These are phyloP conservation scores for Lagerstroemia speciosa DNA, from an alignment of 345 rosid genomes.

Conservation along the genomic window DNA sequence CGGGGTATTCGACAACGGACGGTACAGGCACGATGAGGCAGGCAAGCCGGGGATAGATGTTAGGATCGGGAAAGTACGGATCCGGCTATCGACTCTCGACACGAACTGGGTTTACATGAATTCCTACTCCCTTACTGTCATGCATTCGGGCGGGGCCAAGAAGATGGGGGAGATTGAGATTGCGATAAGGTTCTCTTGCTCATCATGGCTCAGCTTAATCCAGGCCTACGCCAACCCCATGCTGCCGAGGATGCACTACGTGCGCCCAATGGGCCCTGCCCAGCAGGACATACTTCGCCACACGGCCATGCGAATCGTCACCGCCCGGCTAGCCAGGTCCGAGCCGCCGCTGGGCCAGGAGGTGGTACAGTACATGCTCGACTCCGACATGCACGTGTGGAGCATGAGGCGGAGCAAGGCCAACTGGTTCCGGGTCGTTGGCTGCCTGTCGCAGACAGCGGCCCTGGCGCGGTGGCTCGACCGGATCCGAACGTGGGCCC, in stretches of 20 bases:
- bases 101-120: slow-evolving; percentile 59
- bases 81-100: slow-evolving; percentile 75
- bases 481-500: slow-evolving; percentile 65
- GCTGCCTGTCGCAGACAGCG: slow-evolving; percentile 55
- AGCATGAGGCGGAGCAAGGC: slow-evolving; percentile 93
- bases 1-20: slow-evolving; percentile 72
- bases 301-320: slow-evolving; percentile 78
- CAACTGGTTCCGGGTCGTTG: slow-evolving; percentile 75
- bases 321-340: slow-evolving; percentile 55
- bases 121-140: slow-evolving; percentile 43
- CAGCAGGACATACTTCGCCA: slow-evolving; percentile 81
- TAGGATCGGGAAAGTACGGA: slow-evolving; percentile 54
- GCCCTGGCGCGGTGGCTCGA: slow-evolving; percentile 59
- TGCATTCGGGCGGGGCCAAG: slow-evolving; percentile 68
- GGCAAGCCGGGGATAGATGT: slow-evolving; percentile 54
- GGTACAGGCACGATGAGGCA: slow-evolving; percentile 50
- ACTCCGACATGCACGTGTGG: slow-evolving; percentile 77
- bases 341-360: slow-evolving; percentile 81
- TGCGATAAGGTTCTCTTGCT: slow-evolving; percentile 66
- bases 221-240: slow-evolving; percentile 67
- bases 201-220: slow-evolving; percentile 64
- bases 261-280: slow-evolving; percentile 57
- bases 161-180: slow-evolving; percentile 88
- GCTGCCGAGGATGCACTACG: slow-evolving; percentile 80
- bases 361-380: slow-evolving; percentile 77